phyloP scores from a whole-genome alignment of 345 rosid genomes.

The Lagerstroemia speciosa region DNA sequence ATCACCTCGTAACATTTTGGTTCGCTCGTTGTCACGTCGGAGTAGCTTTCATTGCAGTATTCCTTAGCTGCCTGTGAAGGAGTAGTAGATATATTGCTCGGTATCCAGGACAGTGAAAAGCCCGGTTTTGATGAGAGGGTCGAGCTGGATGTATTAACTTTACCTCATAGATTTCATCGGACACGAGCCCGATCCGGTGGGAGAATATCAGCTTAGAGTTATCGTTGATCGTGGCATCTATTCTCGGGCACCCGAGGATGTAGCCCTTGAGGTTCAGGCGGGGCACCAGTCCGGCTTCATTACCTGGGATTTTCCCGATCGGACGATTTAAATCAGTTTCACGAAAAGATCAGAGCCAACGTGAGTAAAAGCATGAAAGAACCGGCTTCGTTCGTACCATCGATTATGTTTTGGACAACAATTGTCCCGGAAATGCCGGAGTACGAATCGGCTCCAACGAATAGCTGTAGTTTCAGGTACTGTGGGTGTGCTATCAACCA shows the following conservation, averaged over 20 bases:
- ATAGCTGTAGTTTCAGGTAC: constrained; percentile 16
- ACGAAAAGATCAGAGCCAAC: background rate
- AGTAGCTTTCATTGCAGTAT: constrained; percentile 14
- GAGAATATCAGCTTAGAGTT: constrained; percentile 26
- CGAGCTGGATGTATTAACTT: background rate
- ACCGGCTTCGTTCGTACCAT: constrained; percentile 4
- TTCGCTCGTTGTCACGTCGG: constrained; percentile 12
- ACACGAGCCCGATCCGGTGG: constrained; percentile 25
- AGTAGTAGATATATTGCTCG: background rate
- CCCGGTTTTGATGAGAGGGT: background rate
- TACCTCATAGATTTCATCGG: constrained; percentile 28
- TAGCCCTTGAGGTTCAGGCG: constrained; percentile 26
- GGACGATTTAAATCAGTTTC: background rate
- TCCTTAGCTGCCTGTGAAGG: constrained; percentile 9
- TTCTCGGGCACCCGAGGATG: constrained; percentile 20
- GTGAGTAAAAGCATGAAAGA: background rate
- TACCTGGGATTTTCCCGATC: constrained; percentile 13
- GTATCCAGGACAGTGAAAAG: background rate
- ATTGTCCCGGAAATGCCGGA: constrained; percentile 21
- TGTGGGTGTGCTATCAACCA: constrained; percentile 24
- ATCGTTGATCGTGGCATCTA: constrained; percentile 14
- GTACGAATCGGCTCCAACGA: constrained; percentile 28
- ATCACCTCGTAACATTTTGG: constrained; percentile 13
- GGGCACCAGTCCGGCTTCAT: constrained; percentile 12
- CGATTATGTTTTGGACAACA: constrained; percentile 12